Conservation (phyloP, 179 eudicot species). For the Spinacia oleracea region DNA sequence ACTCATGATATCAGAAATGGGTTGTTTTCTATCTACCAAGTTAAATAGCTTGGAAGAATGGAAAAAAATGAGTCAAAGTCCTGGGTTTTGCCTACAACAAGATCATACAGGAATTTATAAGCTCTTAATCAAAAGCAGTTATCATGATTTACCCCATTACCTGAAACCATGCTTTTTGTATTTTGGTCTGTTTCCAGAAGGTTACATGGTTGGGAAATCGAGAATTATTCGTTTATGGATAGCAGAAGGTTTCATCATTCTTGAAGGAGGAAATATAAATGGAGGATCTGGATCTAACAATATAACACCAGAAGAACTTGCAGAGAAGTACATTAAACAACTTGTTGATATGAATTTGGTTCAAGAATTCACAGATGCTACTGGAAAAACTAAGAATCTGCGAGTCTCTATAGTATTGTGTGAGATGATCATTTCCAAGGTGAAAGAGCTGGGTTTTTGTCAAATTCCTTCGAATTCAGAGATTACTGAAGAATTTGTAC, state of each 20-base stretch:
- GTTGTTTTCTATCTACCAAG: slow-evolving; percentile 30
- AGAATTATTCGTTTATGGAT: slow-evolving; percentile 40
- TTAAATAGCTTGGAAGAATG: slow-evolving; percentile 19
- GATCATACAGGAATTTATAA: slow-evolving; percentile 12
- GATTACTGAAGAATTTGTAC: too few species aligned
- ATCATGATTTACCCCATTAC: slow-evolving; percentile 31
- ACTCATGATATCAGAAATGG: slow-evolving; percentile 32
- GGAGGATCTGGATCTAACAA: neutral
- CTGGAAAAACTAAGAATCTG: slow-evolving; percentile 16
- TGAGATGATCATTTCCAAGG: slow-evolving; percentile 28
- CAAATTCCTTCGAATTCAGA: neutral
- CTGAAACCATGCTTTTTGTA: slow-evolving; percentile 39
- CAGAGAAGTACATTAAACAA: slow-evolving; percentile 31
- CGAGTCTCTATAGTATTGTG: slow-evolving; percentile 28
- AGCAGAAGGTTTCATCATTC: slow-evolving; percentile 34
- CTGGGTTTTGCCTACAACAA: slow-evolving; percentile 21
- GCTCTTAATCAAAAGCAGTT: slow-evolving; percentile 21
- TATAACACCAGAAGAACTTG: slow-evolving; percentile 31
- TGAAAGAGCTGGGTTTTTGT: slow-evolving; percentile 30
- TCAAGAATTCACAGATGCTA: slow-evolving; percentile 11
- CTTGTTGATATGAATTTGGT: slow-evolving; percentile 33
- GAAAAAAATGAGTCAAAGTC: slow-evolving; percentile 30
- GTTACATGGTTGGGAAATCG: slow-evolving; percentile 10
- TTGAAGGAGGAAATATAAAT: neutral
- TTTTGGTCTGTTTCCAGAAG: slow-evolving; percentile 39